Base-by-base conservation (phyloP, 345 rosid species). In the Rhodomyrtus tomentosa region DNA sequence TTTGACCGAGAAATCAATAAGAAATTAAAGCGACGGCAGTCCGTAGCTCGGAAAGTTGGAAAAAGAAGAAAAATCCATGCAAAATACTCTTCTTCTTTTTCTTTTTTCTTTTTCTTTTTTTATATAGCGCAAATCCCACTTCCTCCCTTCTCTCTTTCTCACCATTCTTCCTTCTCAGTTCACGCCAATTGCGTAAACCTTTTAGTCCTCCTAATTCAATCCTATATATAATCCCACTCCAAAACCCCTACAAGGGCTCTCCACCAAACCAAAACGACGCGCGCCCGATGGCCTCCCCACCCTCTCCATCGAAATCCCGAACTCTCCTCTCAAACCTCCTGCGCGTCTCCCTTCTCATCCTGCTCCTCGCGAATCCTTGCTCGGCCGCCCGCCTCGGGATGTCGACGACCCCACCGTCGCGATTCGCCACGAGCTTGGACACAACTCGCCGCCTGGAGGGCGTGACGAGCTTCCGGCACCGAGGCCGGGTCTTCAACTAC, bases 401-500 rank as follows among this genome's bases (percentile, higher is more conserved):
- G 45, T 25, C 13, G 45, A 2, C 40, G 25, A 22, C 45, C 45
- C 45, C 13, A 13, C 10, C 11, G 24, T 38, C 79, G 1, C 79
- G 13, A 4, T 10, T 68, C 45, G 79, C 79, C 14, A 2, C 36
- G 45, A 36, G 8, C 2, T 18, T 3, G 79, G 79, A 68, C 45
- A 5, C 2, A 0, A 45, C 45, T 36, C 79, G 24, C 79, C 48
- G 42, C n/a, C 55, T 10, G 27, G 80, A 86, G 87, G 42, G 89
- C 86, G 86, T 83, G 82, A 91, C 89, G 11, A 79, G 92, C 51
- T 93, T 93, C 84, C 51, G 52, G 52, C 88, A 87, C 81, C 49
- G 87, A 82, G 93, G 83, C 50, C 89, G 82, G 87, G 79, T 90
- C 80, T 93, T 93, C 91, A 91, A 91, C 89, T 96, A 87, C 93